Evolutionary conservation across 2,329 filamentous ascomycete genomes (phyloP), one percentile per base, ranked within the genome.

Genomic region (Xylaria sp.): DNA sequence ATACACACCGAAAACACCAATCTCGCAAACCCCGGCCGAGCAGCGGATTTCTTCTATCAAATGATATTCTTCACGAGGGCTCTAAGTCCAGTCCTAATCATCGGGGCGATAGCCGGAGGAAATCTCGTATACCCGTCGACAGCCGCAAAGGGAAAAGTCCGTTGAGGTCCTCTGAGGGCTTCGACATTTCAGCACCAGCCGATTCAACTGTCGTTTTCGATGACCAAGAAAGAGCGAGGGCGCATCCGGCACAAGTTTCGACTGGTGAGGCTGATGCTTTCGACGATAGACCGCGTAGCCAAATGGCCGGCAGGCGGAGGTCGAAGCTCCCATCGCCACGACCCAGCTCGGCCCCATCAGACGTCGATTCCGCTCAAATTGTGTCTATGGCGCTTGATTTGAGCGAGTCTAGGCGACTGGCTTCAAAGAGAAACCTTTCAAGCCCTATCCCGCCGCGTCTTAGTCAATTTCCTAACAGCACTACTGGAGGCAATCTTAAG

Each of bases 311-410:
- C 40, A 73, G 71, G 59, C 67, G 57, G 46, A 55, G 46, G 40
- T 67, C 71, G 38, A 67, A 48, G 61, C 65, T 68, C 40, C 71
- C 69, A 19, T 69, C 67, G 31, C 65, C 60, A 46, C 71, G 62
- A 54, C 61, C 71, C 4, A 68, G 58, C 31, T 64, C 65, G 46
- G 65, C 73, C 13, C 69, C 75, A 4, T 73, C 90, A 19, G 87
- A 92, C 69, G 83, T 90, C 62, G 93, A 97, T 71, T 90, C 93
- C 7, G 87, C 90, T 3, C 91, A 97, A 75, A 96, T 98, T 66
- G 92, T 98, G 41, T 93, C 93, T 71, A 91, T 98, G 85, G 94
- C 94, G 1, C 78, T 98, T 68, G 95, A 90, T 66, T 78, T 98
- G 51, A 96, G 91, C 78, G 92, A 97, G 75, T 91, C 89, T 71